Base-by-base conservation (phyloP, 306 rosid genomes). In the Vicia sativa region DNA sequence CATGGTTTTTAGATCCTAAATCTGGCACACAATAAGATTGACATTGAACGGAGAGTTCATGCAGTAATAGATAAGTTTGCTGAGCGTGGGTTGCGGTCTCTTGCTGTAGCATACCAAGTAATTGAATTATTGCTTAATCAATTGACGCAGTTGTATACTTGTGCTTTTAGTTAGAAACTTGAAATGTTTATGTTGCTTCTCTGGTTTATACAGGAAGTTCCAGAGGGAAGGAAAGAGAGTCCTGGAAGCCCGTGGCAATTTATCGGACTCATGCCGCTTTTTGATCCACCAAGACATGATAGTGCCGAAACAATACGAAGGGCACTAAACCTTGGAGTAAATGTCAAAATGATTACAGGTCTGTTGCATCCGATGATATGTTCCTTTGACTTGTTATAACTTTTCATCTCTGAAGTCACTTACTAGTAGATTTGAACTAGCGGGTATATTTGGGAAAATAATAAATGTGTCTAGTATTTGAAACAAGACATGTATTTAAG, bases 271-370 rank as follows among this genome's bases (percentile, higher is more conserved):
- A 72, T 93, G 95, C 95, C 98, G 45, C 96, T 93, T 54, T 93
- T 93, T 68, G 98, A 93, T 73, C 98, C 98, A 62, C 98, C 98
- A 45, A 87, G 98, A 79, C 98, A 93, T 75, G 98, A 93, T 53
- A 93, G 98, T 83, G 98, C 98, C 10, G 98, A 93, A 84, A 93
- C 98, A 19, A 93, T 93, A 29, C 74, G 96, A 71, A 90, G 97
- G 86, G 98, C 98, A 18, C 83, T 93, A 50, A 87, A 93, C 78
- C 97, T 93, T 61, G 98, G 98, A 79, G 98, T 93, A n/a, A 93
- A 85, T 76, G 98, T 93, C 75, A 93, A 93, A 79, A 93, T 93
- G 98, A 93, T 93, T 62, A 93, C 98, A 69, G 97, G 98, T 93
- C 61, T 43, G 18, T 57, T 58, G 15, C 59, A 70, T 71, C 23